phyloP scores from a whole-genome alignment of 352 stramenopile species.

The Globisporangium echinulatum region DNA sequence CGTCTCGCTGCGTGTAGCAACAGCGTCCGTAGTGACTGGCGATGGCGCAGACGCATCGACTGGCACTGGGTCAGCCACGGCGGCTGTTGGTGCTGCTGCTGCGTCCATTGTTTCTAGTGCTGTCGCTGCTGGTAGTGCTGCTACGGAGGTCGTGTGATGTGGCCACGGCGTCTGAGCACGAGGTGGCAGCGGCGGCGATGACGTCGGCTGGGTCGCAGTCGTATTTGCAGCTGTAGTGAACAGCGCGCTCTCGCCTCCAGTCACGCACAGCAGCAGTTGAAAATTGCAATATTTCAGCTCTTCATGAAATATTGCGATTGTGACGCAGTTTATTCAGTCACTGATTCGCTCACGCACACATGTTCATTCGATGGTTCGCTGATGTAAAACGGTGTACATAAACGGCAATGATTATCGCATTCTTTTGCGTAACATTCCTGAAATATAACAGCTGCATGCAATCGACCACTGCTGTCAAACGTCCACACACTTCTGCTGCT shows the following conservation, averaged over 20 bases:
- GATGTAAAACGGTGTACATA: too few relatives aligned
- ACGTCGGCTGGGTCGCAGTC: too few relatives aligned
- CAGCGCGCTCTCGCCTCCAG: slow-evolving; percentile 2
- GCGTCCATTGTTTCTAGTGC: slow-evolving; percentile 1
- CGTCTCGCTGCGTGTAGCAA: not conserved
- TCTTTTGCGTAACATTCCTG: too few relatives aligned
- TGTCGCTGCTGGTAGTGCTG: not conserved
- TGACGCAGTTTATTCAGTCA: too few relatives aligned
- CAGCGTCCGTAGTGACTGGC: not conserved
- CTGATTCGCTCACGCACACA: too few relatives aligned
- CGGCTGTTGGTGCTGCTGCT: not conserved
- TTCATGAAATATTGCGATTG: too few relatives aligned
- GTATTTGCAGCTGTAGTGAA: not conserved
- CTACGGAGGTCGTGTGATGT: not conserved
- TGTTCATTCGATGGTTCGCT: too few relatives aligned
- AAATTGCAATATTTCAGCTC: not conserved
- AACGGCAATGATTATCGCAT: too few relatives aligned
- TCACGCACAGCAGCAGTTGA: not conserved
- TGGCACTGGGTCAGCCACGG: not conserved
- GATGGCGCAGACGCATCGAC: too few relatives aligned
- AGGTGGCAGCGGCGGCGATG: too few relatives aligned
- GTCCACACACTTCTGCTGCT: not conserved
- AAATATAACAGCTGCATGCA: too few relatives aligned
- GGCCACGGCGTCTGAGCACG: too few relatives aligned
- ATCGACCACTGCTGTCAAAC: not conserved